phyloP scores from a whole-genome alignment of 257 asterid genomes.

The Orobanche coerulescens region DNA sequence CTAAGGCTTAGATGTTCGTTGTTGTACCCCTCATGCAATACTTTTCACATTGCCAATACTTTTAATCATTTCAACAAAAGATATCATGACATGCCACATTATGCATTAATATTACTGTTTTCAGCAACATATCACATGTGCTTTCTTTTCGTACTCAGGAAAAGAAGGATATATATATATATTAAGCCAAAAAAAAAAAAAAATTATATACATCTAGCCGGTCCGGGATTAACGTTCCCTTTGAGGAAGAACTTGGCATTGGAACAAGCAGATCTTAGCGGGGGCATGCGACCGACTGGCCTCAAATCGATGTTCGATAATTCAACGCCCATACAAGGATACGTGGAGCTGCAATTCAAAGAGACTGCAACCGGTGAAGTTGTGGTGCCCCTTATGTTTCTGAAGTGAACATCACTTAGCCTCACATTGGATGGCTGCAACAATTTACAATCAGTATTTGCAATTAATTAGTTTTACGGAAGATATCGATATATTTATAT shows the following conservation, averaged over 20 bases:
- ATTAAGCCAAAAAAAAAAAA: background rate
- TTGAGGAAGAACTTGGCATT: constrained; percentile 25
- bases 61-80: background rate
- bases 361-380: constrained; percentile 24
- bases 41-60: background rate
- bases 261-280: constrained; percentile 29
- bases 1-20: too few relatives aligned
- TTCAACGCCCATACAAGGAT: constrained; percentile 52
- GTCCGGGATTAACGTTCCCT: constrained; percentile 28
- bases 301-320: constrained; percentile 36
- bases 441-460: too few relatives aligned
- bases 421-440: background rate
- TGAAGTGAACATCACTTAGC: background rate
- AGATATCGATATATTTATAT: too few relatives aligned
- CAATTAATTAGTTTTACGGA: too few relatives aligned
- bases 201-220: constrained; percentile 18
- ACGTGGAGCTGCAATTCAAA: constrained; percentile 47
- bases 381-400: constrained; percentile 39
- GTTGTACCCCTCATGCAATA: too few relatives aligned
- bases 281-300: constrained; percentile 18
- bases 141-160: background rate
- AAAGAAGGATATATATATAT: too few relatives aligned
- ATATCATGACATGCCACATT: background rate
- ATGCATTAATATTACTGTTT: too few relatives aligned
- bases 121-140: background rate